Evolutionary conservation across 306 rosid genomes (phyloP), one percentile per base, ranked within the genome.

Genomic region (Hippophae tibetana): DNA sequence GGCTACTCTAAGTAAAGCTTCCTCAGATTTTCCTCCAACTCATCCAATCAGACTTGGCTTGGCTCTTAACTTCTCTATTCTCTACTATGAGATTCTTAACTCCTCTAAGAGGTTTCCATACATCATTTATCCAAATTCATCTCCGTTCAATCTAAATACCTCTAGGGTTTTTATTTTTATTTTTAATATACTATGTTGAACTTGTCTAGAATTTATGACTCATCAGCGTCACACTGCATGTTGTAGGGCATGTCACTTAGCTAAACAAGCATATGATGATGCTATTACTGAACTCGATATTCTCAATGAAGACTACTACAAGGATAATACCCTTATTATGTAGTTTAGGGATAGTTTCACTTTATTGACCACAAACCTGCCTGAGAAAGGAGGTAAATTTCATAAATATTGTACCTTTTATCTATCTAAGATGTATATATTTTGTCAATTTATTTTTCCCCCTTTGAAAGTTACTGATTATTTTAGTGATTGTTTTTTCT

Each of bases 281-380:
- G 79, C 79, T 2, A 66, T 69, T 58, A 68, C 82, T 9, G 79
- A 78, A 46, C 65, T 78, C 48, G 79, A 73, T 60, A 62, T 65
- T 70, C 76, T 70, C 63, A 58, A 73, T 46, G 79, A 85, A 71
- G 86, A 85, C 61, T 82, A 86, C 54, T 80, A 78, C 86, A 85
- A 80, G 51, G 84, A 85, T 57, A 79, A 80, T 68, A 72, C 86
- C 62, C 83, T 85, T 18, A 82, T 85, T 52, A 74, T 82, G 84
- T 88, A 85, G 71, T 72, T 85, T 54, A 85, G 84, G 80, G 94
- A 85, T 54, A 85, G 79, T 66, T 89, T 85, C 70, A 76, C 81
- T 38, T 53, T 85, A 66, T 85, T 86, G 94, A 85, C 83, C 49
- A 77, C 93, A 8, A 82, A 85, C 69, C 64, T 74, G 62, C 75